Percentiles rank a stretch among this genome's conserved stretches.
phyloP scores from a whole-genome alignment of 2,329 filamentous ascomycete genomes.

The Akanthomyces lecanii region DNA sequence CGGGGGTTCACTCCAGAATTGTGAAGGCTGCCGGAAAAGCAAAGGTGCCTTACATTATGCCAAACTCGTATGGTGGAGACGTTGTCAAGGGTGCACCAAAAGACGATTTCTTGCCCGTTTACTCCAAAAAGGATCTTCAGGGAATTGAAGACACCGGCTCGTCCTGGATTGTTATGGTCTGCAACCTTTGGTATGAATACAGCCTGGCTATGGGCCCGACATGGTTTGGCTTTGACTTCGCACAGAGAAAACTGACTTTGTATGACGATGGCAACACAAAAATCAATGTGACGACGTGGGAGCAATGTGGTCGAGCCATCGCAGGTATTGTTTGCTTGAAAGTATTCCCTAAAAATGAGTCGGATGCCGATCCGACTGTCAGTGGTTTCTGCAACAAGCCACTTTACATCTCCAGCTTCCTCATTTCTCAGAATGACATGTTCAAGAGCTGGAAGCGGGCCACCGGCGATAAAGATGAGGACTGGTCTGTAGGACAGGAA shows the following conservation, averaged over 20 bases:
- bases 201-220: not conserved
- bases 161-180: not conserved
- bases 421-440: not conserved
- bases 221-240: not conserved
- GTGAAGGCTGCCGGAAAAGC: too few species aligned
- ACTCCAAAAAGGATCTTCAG: not conserved
- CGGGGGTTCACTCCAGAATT: too few species aligned
- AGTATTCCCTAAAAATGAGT: not conserved
- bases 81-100: not conserved
- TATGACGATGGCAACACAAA: not conserved
- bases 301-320: not conserved
- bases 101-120: not conserved
- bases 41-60: too few species aligned
- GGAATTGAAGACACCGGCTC: not conserved
- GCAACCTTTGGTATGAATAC: not conserved
- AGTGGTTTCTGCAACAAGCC: not conserved
- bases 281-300: not conserved
- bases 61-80: too few species aligned
- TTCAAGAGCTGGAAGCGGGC: not conserved
- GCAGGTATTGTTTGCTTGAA: not conserved
- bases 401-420: not conserved
- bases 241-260: not conserved
- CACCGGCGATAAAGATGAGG: not conserved
- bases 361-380: not conserved
- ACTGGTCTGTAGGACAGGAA: too few species aligned